A percentile compares a stretch with the other conserved stretches of the same genome.
phyloP scores from a whole-genome alignment of 2,329 filamentous ascomycete species.

The Diplodia intermedia region DNA sequence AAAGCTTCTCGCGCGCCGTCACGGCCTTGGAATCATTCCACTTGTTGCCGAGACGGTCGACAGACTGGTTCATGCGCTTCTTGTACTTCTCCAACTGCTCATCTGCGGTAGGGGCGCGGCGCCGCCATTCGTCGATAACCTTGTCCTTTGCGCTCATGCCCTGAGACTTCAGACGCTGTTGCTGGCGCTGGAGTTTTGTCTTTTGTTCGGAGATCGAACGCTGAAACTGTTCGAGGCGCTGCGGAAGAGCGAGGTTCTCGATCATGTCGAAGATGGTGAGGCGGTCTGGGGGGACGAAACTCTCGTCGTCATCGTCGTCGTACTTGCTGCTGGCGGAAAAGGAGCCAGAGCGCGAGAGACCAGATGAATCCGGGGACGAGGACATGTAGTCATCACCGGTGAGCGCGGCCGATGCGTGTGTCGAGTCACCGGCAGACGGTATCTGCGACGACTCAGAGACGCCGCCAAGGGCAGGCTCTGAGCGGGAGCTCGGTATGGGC shows the following conservation, averaged over 20 bases:
- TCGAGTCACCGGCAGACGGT: slow-evolving; percentile 35
- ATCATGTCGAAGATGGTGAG: slow-evolving; percentile 91
- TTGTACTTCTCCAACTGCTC: slow-evolving; percentile 93
- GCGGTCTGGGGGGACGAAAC: slow-evolving; percentile 84
- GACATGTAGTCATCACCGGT: slow-evolving; percentile 35
- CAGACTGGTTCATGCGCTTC: slow-evolving; percentile 82
- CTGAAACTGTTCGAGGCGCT: slow-evolving; percentile 90
- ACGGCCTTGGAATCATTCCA: slow-evolving; percentile 93
- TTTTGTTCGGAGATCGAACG: slow-evolving; percentile 81
- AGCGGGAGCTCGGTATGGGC: slow-evolving; percentile 35
- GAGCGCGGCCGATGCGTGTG: slow-evolving; percentile 23
- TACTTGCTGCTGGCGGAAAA: slow-evolving; percentile 86
- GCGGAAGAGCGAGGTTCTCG: slow-evolving; percentile 87
- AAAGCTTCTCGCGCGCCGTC: slow-evolving; percentile 88
- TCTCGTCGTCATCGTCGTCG: slow-evolving; percentile 74
- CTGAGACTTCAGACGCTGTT: slow-evolving; percentile 78
- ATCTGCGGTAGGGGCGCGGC: slow-evolving; percentile 82
- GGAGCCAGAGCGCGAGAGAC: slow-evolving; percentile 76
- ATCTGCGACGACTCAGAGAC: slow-evolving; percentile 39
- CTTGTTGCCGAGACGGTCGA: slow-evolving; percentile 82
- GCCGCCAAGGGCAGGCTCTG: slow-evolving; percentile 33
- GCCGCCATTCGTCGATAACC: slow-evolving; percentile 91
- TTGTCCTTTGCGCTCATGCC: slow-evolving; percentile 82
- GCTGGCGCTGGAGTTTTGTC: slow-evolving; percentile 82
- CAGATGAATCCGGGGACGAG: slow-evolving; percentile 56